Percentiles rank a stretch among this genome's conserved stretches.
phyloP scores from a whole-genome alignment of 2,329 filamentous ascomycete genomes.

The Claviceps pazoutovae region DNA sequence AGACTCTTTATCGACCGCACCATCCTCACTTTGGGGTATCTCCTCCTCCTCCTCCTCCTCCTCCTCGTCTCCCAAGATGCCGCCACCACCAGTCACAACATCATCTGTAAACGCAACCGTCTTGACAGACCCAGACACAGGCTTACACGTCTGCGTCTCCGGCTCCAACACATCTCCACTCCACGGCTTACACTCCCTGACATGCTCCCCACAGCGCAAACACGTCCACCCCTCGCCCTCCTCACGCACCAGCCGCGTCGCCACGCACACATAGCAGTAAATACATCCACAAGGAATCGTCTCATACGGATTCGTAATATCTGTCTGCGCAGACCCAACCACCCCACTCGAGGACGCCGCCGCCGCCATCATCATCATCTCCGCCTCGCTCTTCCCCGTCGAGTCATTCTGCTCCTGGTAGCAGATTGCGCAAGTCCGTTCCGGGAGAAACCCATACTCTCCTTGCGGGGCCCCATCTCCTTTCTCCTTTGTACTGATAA shows the following conservation, averaged over 20 bases:
- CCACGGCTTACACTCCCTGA: conserved; percentile 85
- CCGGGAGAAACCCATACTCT: conserved; percentile 73
- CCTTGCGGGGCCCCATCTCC: conserved; percentile 45
- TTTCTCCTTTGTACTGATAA: conserved; percentile 36
- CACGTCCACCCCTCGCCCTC: conserved; percentile 92
- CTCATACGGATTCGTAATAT: conserved; percentile 94
- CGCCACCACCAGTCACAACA: conserved; percentile 20
- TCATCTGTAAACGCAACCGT: conserved; percentile 51
- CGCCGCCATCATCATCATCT: conserved; percentile 62
- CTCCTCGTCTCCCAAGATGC: conserved; percentile 17
- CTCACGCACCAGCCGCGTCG: conserved; percentile 75
- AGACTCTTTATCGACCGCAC: conserved; percentile 9
- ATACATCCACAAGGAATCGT: conserved; percentile 77
- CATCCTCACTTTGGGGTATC: background rate
- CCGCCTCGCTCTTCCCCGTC: conserved; percentile 37
- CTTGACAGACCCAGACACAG: conserved; percentile 30
- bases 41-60: conserved; percentile 5
- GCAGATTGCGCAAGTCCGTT: conserved; percentile 91
- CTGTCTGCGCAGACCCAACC: conserved; percentile 75
- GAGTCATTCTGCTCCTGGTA: conserved; percentile 80
- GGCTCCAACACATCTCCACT: conserved; percentile 69
- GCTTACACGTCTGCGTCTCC: conserved; percentile 26
- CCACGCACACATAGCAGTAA: conserved; percentile 95
- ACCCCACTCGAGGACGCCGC: conserved; percentile 56
- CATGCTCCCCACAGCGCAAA: conserved; percentile 69